A percentile compares a stretch with the other conserved stretches of the same genome.
These are phyloP conservation scores for Allodekkera sacchari DNA, from an alignment of 805 yeast genomes.

Conservation along the genomic window DNA sequence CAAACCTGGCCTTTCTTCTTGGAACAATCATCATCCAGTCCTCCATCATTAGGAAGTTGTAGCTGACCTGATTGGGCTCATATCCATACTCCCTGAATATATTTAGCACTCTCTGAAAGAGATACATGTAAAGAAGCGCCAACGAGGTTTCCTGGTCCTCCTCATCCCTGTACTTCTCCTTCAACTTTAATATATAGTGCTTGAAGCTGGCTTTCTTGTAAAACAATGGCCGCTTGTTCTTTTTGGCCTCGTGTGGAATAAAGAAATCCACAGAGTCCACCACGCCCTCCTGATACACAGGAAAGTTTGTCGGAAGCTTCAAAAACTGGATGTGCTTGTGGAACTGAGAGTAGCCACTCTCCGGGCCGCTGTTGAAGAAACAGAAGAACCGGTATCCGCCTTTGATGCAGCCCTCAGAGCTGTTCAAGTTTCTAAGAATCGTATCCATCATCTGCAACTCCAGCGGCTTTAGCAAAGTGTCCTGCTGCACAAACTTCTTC, in stretches of 20 bases:
- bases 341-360: constrained; percentile 90
- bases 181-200: constrained; percentile 69
- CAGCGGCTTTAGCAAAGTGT: constrained; percentile 57
- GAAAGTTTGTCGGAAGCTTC: constrained; percentile 53
- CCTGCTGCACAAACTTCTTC: constrained; percentile 63
- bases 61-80: constrained; percentile 42
- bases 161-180: constrained; percentile 24
- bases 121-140: constrained; percentile 60
- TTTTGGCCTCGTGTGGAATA: constrained; percentile 39
- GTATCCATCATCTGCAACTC: constrained; percentile 57
- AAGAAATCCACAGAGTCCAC: constrained; percentile 38
- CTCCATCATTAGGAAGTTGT: constrained; percentile 74
- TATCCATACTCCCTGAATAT: constrained; percentile 45
- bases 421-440: constrained; percentile 43
- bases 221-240: constrained; percentile 48
- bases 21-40: constrained; percentile 87
- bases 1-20: constrained; percentile 48
- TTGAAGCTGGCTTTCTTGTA: constrained; percentile 64
- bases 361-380: constrained; percentile 82
- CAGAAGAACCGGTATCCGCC: constrained; percentile 52
- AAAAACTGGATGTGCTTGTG: constrained; percentile 90
- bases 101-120: constrained; percentile 65
- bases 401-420: constrained; percentile 20
- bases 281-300: constrained; percentile 48
- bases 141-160: constrained; percentile 48